A percentile compares a stretch with the other conserved stretches of the same genome.
Conservation (phyloP, 371 early-diverging fungal genomes). For the Batrachochytrium dendrobatidis region DNA sequence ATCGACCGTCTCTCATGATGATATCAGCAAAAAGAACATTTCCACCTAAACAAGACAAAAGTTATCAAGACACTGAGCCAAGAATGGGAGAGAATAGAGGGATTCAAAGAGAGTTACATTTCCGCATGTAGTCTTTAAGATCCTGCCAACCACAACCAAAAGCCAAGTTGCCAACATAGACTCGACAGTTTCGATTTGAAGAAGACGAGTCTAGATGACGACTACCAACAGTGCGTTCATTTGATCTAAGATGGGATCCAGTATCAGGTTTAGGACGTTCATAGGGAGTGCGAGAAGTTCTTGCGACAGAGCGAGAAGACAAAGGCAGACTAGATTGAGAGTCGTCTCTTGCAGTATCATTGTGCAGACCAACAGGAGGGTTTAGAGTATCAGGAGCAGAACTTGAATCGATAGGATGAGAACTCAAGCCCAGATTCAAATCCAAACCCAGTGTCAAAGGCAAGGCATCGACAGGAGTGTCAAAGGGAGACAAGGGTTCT, state of each 20-base stretch:
- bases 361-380: too few species aligned
- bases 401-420: too few species aligned
- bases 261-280: slow-evolving; percentile 12
- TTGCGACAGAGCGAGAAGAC: slow-evolving; percentile 3
- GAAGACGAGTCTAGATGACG: slow-evolving; percentile 9
- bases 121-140: slow-evolving; percentile 71
- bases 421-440: too few species aligned
- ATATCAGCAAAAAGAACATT: slow-evolving; percentile 64
- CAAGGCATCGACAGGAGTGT: too few species aligned
- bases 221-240: neutral
- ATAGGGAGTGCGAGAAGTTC: slow-evolving; percentile 17
- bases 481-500: too few species aligned
- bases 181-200: slow-evolving; percentile 25
- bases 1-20: slow-evolving; percentile 54
- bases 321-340: slow-evolving; percentile 9
- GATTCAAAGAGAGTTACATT: slow-evolving; percentile 42
- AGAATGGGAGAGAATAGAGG: neutral
- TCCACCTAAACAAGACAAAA: slow-evolving; percentile 40
- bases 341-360: too few species aligned
- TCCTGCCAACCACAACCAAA: slow-evolving; percentile 41
- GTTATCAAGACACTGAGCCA: neutral
- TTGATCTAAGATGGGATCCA: too few species aligned
- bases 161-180: slow-evolving; percentile 43
- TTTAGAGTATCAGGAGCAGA: too few species aligned
- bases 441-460: too few species aligned